Base-by-base conservation (phyloP, 805 yeast genomes). In the Saccharomycopsis sp. region DNA sequence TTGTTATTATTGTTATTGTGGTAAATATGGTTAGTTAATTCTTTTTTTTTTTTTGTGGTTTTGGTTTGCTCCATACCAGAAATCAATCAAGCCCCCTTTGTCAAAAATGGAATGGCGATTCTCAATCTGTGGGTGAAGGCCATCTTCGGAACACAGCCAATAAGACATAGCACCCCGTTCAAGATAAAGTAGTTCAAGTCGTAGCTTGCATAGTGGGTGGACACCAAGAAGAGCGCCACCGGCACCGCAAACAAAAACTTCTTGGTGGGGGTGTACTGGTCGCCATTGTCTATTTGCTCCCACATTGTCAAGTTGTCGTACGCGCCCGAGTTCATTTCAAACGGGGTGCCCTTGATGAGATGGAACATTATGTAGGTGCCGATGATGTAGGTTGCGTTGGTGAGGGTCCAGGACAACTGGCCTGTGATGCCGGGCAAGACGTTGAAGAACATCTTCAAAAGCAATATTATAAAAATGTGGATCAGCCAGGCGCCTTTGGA, bases 311-410 rank as follows among this genome's bases (percentile, higher is more conserved):
- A 69, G 55, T 85, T 80, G 58, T 89, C 98, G 61, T 82, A 92
- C 0, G 96, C 97, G 32, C 98, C 98, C 30, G 83, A 80, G 57
- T 88, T 92, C 65, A 89, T 88, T 53, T 92, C 98, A 57, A 89
- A 92, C 0, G 98, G 98, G 2, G 95, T 87, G 29, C 98, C 98
- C 55, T 89, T 92, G 34, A 92, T 85, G 58, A 84, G 80, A 60
- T 89, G 98, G 59, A 89, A 92, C 97, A 89, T 92, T 48, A 89
- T 75, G 59, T 87, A 92, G 1, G 94, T 79, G 3, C 96, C 97
- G 50, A 83, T 74, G 41, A 83, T 89, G 59, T 89, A 89, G 4
- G 95, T 79, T 38, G 81, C 72, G 57, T 89, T 92, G 5, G 97
- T 89, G 50, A 92, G 62, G 2, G 97, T 85, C 98, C 98, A 89